Evolutionary conservation across 352 stramenopile genomes (phyloP).

Genomic region (Phytopythium delawarense): DNA sequence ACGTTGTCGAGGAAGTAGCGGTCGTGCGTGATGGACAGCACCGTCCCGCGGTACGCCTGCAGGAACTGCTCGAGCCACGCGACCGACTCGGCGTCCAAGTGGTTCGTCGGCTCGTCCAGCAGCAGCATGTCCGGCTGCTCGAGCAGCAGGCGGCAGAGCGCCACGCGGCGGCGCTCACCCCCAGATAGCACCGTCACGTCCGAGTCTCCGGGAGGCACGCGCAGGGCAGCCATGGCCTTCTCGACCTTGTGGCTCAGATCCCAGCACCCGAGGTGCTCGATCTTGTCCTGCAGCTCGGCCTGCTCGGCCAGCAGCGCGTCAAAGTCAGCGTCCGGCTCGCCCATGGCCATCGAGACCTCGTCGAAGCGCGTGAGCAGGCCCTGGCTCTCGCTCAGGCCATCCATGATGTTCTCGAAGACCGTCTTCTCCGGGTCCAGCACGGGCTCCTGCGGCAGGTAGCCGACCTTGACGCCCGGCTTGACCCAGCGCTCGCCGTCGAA

Average conservation of each 20-base stretch:
- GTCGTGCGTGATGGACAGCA: conserved; percentile 98
- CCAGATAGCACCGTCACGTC: conserved; percentile 82
- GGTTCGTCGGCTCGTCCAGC: conserved; percentile 98
- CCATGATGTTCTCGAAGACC: conserved; percentile 90
- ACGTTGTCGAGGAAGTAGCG: conserved; percentile 99
- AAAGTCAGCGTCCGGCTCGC: conserved; percentile 88
- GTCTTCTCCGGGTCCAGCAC: conserved; percentile 81
- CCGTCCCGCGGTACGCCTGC: conserved; percentile 93
- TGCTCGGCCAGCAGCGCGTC: conserved; percentile 82
- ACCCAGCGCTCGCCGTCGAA: conserved; percentile 88
- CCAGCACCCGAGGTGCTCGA: conserved; percentile 84
- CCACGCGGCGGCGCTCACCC: conserved; percentile 94
- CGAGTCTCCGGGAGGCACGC: conserved; percentile 61
- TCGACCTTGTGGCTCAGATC: conserved; percentile 78
- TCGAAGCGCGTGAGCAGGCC: conserved; percentile 80
- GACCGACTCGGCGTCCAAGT: conserved; percentile 97
- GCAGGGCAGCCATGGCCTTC: conserved; percentile 75
- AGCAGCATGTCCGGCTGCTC: conserved; percentile 96
- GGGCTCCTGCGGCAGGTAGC: conserved; percentile 87
- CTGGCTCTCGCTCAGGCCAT: conserved; percentile 82
- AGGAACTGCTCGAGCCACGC: conserved; percentile 98
- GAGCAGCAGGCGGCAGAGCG: conserved; percentile 93
- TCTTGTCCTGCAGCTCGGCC: conserved; percentile 82
- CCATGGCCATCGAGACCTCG: conserved; percentile 86
- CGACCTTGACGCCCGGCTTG: conserved; percentile 80